Base-by-base conservation (phyloP, 78 protist species). In the Reticulomyxa filosa region DNA sequence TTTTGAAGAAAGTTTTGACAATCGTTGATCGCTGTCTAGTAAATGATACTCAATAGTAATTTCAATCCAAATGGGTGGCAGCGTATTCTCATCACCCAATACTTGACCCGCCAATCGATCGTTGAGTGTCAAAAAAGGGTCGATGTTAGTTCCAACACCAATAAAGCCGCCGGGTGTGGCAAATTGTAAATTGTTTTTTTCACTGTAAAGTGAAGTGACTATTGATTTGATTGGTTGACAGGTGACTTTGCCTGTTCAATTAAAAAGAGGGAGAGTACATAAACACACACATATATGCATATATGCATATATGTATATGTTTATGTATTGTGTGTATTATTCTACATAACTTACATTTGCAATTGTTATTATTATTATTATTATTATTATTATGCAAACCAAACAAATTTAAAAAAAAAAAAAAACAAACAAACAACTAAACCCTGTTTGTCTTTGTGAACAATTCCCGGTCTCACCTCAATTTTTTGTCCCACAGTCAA, bases 141-240 rank as follows among this genome's bases (percentile, higher is more conserved):
- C 99, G 71, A 97, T 86, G 57, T 71, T 57, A 35, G 99, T 95
- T 34, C 99, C 99, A 20, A 97, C 95, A 10, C 99, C 99, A 71
- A 97, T 95, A 39, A 97, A 70, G 20, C 99, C 99, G 17, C 99
- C 99, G 29, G 99, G 99, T 23, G 94, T 95, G 65, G 99, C 99
- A 65, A 61, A 93, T 67, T 78, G 73, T 26, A 96, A 85, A 29
- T 69, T 78, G 76, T 91, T 94, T 35, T 79, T 46, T 74, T 93
- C 99, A 27, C 98, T 69, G 27, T 48, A 29, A 3, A 63, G 71
- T 29, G 42, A 23, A 17, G 26, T 5, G 46, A 34, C 57, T 35
- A 17, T 27, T 7, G 72, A 52, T 25, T 7, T 25, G 39, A 27
- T 27, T 4, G 62, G 72, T 38, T 53, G 34, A 25, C 63, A 67